A percentile compares a stretch with the other conserved stretches of the same genome.
Evolutionary conservation across 352 stramenopile genomes (phyloP).

Genomic region (Globisporangium perplexum): DNA sequence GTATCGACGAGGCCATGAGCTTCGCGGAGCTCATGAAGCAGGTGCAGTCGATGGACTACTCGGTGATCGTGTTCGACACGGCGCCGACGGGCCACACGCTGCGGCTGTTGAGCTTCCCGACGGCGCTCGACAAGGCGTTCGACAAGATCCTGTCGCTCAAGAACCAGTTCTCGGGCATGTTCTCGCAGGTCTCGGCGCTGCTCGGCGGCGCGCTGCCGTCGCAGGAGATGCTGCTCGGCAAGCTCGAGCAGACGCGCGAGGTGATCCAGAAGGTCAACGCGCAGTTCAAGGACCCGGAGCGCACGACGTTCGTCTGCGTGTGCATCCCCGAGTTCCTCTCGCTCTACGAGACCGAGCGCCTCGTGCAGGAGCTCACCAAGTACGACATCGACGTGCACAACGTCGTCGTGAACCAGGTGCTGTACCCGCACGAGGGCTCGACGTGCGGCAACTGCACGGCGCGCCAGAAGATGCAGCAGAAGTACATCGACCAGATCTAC

Average conservation of each 20-base stretch:
- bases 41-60: conserved; percentile 97
- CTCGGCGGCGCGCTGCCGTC: conserved; percentile 69
- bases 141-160: conserved; percentile 98
- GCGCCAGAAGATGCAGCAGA: conserved; percentile 99
- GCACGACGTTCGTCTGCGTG: conserved; percentile 99
- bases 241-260: conserved; percentile 93
- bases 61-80: conserved; percentile 98
- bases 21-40: conserved; percentile 99
- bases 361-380: conserved; percentile 99
- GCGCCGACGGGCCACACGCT: conserved; percentile 97
- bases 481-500: conserved; percentile 99
- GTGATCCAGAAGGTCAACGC: conserved; percentile 99
- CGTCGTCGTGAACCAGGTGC: conserved; percentile 99
- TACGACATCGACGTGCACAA: conserved; percentile 99
- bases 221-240: conserved; percentile 94
- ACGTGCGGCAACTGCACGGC: conserved; percentile 92
- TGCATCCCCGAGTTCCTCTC: conserved; percentile 99
- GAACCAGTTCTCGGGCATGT: conserved; percentile 87
- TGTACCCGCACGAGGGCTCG: conserved; percentile 86
- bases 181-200: conserved; percentile 78
- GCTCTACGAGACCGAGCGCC: conserved; percentile 99
- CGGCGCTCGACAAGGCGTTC: conserved; percentile 97
- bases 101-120: conserved; percentile 95
- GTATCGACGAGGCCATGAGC: conserved; percentile 99
- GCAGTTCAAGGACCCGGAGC: conserved; percentile 97